A percentile compares a stretch with the other conserved stretches of the same genome.
Conservation (phyloP, 2,329 filamentous ascomycete genomes). For the Aspergillus felis region DNA sequence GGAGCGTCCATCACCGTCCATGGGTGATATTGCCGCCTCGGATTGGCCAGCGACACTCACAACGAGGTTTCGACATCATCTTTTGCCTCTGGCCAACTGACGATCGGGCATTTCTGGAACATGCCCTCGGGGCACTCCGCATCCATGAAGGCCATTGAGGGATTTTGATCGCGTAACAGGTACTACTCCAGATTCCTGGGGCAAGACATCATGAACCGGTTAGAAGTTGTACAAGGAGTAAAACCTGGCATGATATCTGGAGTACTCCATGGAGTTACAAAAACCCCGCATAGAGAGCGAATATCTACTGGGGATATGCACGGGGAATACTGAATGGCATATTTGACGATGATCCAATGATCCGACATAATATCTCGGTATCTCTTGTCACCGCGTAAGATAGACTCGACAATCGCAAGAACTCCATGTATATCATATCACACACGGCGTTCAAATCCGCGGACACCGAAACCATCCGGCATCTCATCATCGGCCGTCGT, state of each 20-base stretch:
- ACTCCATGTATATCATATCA: background rate
- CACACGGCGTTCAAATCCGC: background rate
- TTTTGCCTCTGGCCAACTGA: background rate
- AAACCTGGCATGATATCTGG: background rate
- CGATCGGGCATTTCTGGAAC: background rate
- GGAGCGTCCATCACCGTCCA: background rate
- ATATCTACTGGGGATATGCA: background rate
- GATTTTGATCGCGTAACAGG: background rate
- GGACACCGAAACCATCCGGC: background rate
- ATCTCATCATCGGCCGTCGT: background rate
- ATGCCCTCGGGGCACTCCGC: background rate
- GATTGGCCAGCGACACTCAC: background rate
- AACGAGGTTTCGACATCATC: background rate
- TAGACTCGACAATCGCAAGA: background rate
- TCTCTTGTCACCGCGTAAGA: background rate
- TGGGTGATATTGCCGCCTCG: background rate
- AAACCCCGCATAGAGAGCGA: background rate
- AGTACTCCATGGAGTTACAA: background rate
- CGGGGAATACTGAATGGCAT: background rate
- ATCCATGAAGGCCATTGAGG: background rate
- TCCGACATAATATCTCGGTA: background rate
- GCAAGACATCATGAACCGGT: background rate
- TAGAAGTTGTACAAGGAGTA: background rate
- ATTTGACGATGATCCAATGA: too few species aligned
- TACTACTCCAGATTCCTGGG: background rate